Conservation (phyloP, 805 yeast species). For the Pichia heedii region DNA sequence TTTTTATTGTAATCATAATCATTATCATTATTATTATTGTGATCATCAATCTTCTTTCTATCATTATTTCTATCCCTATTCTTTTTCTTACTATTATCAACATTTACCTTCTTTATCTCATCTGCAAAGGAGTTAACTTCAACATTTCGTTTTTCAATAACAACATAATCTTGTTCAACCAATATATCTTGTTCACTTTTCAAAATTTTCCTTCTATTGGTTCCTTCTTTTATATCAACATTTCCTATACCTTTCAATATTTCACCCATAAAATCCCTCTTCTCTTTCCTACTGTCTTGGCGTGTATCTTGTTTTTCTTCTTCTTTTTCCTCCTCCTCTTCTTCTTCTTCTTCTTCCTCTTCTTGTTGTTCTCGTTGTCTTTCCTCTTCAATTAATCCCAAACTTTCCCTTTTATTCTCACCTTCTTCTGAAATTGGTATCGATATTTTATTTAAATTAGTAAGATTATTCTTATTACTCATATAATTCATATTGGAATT, state of each 20-base stretch:
- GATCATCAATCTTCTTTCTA: neutral
- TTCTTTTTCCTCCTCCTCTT: neutral
- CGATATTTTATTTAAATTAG: no score
- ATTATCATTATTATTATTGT: neutral
- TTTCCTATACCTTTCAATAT: neutral
- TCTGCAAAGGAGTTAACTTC: slow-evolving; percentile 95
- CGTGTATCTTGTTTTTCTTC: slow-evolving; percentile 7
- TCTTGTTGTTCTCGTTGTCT: no score
- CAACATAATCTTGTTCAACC: slow-evolving; percentile 82
- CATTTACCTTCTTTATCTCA: slow-evolving; percentile 52
- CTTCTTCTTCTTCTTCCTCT: neutral
- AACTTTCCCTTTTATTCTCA: no score
- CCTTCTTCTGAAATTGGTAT: no score
- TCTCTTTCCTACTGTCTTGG: neutral
- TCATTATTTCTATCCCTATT: slow-evolving; percentile 25
- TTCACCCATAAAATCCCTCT: neutral
- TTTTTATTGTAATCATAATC: slow-evolving; percentile 17
- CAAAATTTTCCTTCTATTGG: neutral
- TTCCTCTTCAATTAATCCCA: no score
- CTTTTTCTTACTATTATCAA: neutral
- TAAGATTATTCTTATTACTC: no score
- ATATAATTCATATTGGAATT: neutral
- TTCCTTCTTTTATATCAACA: neutral
- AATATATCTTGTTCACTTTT: slow-evolving; percentile 14
- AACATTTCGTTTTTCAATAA: slow-evolving; percentile 88